phyloP scores from a whole-genome alignment of 306 rosid species.

The Hylodesmum podocarpum region DNA sequence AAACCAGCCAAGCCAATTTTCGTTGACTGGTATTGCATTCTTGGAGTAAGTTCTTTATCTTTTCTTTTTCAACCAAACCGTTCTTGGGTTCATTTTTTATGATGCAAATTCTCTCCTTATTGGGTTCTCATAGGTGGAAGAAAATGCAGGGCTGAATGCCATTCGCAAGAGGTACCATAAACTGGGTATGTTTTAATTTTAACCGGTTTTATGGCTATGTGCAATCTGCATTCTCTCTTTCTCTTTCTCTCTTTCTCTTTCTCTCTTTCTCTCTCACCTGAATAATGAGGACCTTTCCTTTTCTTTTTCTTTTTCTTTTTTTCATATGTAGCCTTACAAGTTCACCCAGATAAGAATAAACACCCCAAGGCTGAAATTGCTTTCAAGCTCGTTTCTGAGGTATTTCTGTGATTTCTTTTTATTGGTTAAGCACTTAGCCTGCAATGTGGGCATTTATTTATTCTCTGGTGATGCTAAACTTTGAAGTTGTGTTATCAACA shows the following conservation, averaged over 20 bases:
- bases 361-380: conserved; percentile 93
- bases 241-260: neutral
- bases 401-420: conserved; percentile 34
- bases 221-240: conserved; percentile 15
- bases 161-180: conserved; percentile 79
- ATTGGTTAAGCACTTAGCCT: neutral
- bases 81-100: conserved; percentile 3
- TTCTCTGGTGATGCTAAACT: neutral
- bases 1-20: conserved; percentile 40
- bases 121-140: conserved; percentile 70
- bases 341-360: conserved; percentile 95
- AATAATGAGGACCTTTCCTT: neutral
- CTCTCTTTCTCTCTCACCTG: neutral
- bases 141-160: conserved; percentile 62
- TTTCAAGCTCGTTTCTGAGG: conserved; percentile 97
- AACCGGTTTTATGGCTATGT: neutral
- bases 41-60: conserved; percentile 65
- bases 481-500: neutral
- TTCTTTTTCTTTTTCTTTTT: neutral
- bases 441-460: neutral
- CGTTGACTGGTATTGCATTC: conserved; percentile 87
- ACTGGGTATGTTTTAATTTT: conserved; percentile 80
- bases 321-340: conserved; percentile 69
- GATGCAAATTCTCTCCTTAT: conserved; percentile 17
- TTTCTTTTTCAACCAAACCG: neutral